phyloP scores from a whole-genome alignment of 129 eudicot species.

The Helianthus tuberosus region DNA sequence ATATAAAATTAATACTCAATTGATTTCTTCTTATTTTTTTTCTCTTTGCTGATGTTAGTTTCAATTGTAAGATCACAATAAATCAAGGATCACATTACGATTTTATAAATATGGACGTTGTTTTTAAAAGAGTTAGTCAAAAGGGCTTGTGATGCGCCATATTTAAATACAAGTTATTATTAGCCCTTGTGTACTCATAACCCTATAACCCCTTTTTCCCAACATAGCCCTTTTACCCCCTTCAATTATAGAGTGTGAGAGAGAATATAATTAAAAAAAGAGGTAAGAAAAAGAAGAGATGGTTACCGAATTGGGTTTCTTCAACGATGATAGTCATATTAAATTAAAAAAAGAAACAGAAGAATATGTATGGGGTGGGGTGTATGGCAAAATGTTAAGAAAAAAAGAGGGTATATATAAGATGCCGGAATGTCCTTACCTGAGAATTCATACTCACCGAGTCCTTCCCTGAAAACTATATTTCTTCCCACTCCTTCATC shows the following conservation, averaged over 20 bases:
- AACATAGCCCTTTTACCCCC: no score
- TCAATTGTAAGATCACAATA: background rate
- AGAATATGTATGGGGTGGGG: no score
- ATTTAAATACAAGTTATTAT: no score
- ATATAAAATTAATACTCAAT: background rate
- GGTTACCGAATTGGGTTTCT: conserved; percentile 49
- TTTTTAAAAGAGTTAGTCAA: no score
- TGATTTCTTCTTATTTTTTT: background rate
- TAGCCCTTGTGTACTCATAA: no score
- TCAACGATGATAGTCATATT: conserved; percentile 59
- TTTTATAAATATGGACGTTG: no score
- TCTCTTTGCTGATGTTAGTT: background rate
- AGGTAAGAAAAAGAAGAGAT: background rate
- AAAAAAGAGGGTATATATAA: conserved; percentile 53
- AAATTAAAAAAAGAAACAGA: background rate
- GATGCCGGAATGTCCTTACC: conserved; percentile 71
- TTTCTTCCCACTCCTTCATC: conserved; percentile 32
- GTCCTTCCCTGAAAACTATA: conserved; percentile 67
- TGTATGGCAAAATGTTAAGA: background rate
- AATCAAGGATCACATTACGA: background rate
- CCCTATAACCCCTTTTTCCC: no score
- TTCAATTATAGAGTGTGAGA: no score
- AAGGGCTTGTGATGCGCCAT: no score
- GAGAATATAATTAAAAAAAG: background rate
- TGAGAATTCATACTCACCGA: conserved; percentile 45